Evolutionary conservation across 768 basidiomycete species (phyloP), one percentile per base, ranked within the genome.

Genomic region (Inosperma sp.): DNA sequence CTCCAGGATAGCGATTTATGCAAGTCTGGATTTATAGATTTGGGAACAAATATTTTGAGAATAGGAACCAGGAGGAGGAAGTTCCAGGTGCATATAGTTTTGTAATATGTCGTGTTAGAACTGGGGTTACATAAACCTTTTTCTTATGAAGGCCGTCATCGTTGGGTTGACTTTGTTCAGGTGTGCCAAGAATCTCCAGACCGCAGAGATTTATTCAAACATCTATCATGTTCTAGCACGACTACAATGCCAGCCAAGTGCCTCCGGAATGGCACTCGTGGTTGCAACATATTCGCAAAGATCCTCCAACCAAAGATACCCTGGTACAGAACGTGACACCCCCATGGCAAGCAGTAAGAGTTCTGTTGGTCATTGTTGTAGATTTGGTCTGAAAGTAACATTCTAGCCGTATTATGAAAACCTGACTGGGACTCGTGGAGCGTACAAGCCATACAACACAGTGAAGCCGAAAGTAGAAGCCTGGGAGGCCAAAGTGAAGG

Each of bases 261-360:
- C 89, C 93, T 13, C 81, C 94, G 1, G 93, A 95, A 69, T 97
- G 95, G 95, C 95, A 96, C 72, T 83, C 93, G 4, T 98, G 94
- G 94, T 70, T 97, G 30, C 77, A 79, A 8, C 93, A 96, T 63
- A 96, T 95, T 60, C 87, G 95, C 42, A 80, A 83, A 57, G 81
- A 84, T 21, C 79, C 92, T 4, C 95, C 95, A 1, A 72, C 77
- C 1, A 75, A 85, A 52, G 95, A 98, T 62, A 64, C 75, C 1
- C 69, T 91, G 21, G 72, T 95, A 68, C 79, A 86, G 61, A 79
- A 74, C 52, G 59, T 77, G 31, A 79, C 81, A 25, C 92, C 88
- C 2, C 69, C 83, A 0, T 98, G 94, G 94, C 78, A 89, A 65
- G 80, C 82, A 9, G 94, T 95, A 68, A 57, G 90, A 53, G 22